phyloP scores from a whole-genome alignment of 495 filamentous ascomycete species.

The Aspergillus steynii region DNA sequence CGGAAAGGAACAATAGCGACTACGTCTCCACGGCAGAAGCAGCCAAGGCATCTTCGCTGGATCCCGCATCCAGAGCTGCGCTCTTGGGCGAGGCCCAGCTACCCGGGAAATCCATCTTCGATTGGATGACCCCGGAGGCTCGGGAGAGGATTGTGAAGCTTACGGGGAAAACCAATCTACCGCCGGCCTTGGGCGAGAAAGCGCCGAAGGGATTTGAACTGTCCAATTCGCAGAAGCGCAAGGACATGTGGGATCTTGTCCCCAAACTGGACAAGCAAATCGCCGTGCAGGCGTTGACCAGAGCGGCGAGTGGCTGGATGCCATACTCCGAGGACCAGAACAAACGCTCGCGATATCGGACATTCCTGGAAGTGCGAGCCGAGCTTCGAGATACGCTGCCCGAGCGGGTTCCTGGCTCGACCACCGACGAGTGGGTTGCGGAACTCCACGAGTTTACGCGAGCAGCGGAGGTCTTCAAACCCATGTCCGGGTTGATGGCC shows the following conservation, averaged over 20 bases:
- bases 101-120: constrained; percentile 93
- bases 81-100: constrained; percentile 80
- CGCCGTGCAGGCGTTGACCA: constrained; percentile 72
- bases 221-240: constrained; percentile 57
- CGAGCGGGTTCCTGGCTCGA: constrained; percentile 53
- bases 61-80: constrained; percentile 77
- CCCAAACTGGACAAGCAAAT: constrained; percentile 73
- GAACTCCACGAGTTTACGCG: constrained; percentile 87
- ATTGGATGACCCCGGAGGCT: constrained; percentile 81
- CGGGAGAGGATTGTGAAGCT: constrained; percentile 74
- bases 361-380: constrained; percentile 77
- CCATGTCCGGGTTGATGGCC: constrained; percentile 88
- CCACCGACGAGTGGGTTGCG: constrained; percentile 71
- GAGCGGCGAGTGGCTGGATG: constrained; percentile 74
- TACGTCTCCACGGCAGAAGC: constrained; percentile 74
- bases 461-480: constrained; percentile 90
- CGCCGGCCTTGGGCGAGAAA: constrained; percentile 72
- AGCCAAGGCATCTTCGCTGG: constrained; percentile 71
- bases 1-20: constrained; percentile 30
- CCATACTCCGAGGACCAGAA: constrained; percentile 81
- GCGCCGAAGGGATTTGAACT: constrained; percentile 61
- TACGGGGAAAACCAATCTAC: constrained; percentile 75
- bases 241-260: constrained; percentile 62
- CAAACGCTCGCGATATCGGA: constrained; percentile 76
- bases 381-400: constrained; percentile 63